Conservation (phyloP, 768 basidiomycete genomes). For the Tylopilus felleus region DNA sequence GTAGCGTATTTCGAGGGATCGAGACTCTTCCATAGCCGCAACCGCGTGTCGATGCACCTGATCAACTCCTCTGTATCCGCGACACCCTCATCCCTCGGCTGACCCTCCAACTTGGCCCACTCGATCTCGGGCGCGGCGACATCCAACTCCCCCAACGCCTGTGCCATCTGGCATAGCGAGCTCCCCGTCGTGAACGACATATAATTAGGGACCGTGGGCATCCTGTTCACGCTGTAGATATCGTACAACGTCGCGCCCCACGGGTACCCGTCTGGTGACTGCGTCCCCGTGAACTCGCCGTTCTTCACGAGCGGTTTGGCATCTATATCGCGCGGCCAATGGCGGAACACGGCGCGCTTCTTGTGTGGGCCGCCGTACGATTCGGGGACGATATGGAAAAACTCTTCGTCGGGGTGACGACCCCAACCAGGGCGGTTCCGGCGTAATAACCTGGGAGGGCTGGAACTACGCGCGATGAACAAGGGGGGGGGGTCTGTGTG, state of each 20-base stretch:
- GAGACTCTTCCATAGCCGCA: neutral
- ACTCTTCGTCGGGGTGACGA: neutral
- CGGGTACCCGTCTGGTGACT: constrained; percentile 17
- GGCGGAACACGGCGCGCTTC: constrained; percentile 21
- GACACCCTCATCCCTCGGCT: constrained; percentile 16
- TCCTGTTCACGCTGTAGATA: constrained; percentile 13
- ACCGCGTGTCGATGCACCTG: neutral
- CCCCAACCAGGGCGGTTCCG: constrained; percentile 8
- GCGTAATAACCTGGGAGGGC: neutral
- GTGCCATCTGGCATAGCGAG: constrained; percentile 10
- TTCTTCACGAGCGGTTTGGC: constrained; percentile 7
- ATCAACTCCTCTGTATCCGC: constrained; percentile 19
- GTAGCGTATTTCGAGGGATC: too few species aligned
- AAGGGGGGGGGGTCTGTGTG: neutral
- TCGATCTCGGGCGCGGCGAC: constrained; percentile 12
- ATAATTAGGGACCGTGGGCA: neutral
- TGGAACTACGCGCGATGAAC: neutral
- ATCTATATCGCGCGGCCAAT: constrained; percentile 25
- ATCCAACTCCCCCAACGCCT: constrained; percentile 16
- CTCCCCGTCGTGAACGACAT: constrained; percentile 19
- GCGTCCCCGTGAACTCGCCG: constrained; percentile 8
- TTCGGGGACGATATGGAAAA: constrained; percentile 3
- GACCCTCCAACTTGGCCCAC: constrained; percentile 24
- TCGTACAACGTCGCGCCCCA: constrained; percentile 32
- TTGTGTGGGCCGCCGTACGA: neutral